These are phyloP conservation scores for Tieghemiomyces parasiticus DNA, from an alignment of 192 early-diverging fungal species.

Conservation along the genomic window DNA sequence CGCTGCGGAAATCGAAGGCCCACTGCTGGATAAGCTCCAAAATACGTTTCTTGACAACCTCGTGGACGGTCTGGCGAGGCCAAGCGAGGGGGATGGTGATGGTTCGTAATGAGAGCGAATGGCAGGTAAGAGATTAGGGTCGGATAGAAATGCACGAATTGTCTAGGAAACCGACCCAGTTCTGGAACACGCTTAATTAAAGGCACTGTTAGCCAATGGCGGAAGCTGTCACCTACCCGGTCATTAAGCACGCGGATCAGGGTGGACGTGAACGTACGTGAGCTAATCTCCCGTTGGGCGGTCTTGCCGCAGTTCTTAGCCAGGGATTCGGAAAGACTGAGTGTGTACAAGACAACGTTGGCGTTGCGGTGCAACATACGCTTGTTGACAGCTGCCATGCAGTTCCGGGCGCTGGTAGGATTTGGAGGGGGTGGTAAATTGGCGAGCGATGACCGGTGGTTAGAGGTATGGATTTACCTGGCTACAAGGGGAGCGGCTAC, in stretches of 20 bases:
- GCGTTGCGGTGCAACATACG: conserved; percentile 64
- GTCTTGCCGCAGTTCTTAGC: conserved; percentile 78
- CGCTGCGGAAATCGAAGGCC: conserved; percentile 72
- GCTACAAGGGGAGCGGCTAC: too few species aligned
- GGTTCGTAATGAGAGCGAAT: too few species aligned
- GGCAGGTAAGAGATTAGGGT: too few species aligned
- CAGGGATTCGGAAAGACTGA: conserved; percentile 70
- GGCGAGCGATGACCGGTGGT: too few species aligned
- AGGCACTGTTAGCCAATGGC: too few species aligned
- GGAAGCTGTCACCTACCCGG: too few species aligned
- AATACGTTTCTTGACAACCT: conserved; percentile 61
- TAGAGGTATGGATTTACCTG: too few species aligned
- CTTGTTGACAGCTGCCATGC: conserved; percentile 53
- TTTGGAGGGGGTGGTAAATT: too few species aligned
- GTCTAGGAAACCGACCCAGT: too few species aligned
- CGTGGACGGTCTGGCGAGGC: conserved; percentile 46
- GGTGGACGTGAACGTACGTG: conserved; percentile 66
- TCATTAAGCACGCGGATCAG: conserved; percentile 60
- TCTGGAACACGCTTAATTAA: too few species aligned
- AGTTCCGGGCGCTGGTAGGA: conserved; percentile 56
- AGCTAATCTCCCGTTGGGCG: conserved; percentile 72
- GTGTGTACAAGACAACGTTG: conserved; percentile 54
- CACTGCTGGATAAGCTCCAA: conserved; percentile 86
- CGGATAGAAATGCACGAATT: too few species aligned
- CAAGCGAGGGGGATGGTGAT: too few species aligned